Base-by-base conservation (phyloP, 108 stramenopile genomes). In the Skeletonema tropicum region DNA sequence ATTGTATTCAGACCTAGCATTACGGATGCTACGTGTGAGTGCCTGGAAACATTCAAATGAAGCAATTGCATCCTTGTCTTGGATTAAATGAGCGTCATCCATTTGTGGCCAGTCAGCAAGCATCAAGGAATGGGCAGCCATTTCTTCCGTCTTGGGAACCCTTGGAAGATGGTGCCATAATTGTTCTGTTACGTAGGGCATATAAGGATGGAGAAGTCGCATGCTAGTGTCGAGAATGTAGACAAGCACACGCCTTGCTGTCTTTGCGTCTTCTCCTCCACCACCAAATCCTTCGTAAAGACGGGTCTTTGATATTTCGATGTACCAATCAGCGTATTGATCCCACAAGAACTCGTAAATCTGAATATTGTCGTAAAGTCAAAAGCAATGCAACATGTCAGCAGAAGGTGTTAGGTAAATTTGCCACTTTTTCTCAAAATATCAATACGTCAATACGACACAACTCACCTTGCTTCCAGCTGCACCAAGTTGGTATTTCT, bases 131-230 rank as follows among this genome's bases (percentile, higher is more conserved):
- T 93, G 85, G 2, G 92, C 85, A 14, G 89, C 83, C 58, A 83
- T 69, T 11, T 87, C 80, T 11, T 83, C 77, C 7, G 79, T 63
- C 12, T 73, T 70, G 14, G 61, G 66, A 21, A 84, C 70, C 11
- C 93, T 85, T n/a, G 92, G 93, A 31, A 99, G 78, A 71, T 98
- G 92, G 69, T 98, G 99, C 98, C 98, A 99, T 11, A 99, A 81
- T 66, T 94, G 93, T 83, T 99, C 99, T 10, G 99, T 99, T 35
- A 98, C 87, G 84, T 85, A 98, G 1, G 99, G 99, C 97, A 98
- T 98, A 89, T 96, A 97, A 10, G 99, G 99, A 86, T 99, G 99
- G 23, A 99, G 82, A 10, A 99, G 86, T 31, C 96, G 87, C 69
- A 98, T 75, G 74, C 90, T 91, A 2, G 93, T 91, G 74, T 99